phyloP scores from a whole-genome alignment of 805 yeast genomes.

The Metschnikowia peoriensis region DNA sequence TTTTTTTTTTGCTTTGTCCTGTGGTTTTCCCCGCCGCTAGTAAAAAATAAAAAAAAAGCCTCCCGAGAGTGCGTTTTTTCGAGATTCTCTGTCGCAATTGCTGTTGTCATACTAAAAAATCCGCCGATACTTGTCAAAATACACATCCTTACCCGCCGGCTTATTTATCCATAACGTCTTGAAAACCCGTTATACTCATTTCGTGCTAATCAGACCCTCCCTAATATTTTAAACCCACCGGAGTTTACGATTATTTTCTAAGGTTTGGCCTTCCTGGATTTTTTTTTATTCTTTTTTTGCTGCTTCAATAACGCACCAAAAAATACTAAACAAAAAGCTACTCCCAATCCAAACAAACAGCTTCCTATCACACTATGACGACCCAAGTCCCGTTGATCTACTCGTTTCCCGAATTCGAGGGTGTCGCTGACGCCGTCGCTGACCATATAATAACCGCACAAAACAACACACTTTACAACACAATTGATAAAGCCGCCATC shows the following conservation, averaged over 20 bases:
- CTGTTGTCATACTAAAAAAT: neutral
- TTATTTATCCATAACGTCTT: neutral
- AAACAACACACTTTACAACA: constrained; percentile 58
- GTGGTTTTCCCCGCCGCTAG: neutral
- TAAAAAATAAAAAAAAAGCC: neutral
- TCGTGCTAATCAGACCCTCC: neutral
- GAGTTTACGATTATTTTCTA: neutral
- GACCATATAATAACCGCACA: constrained; percentile 91
- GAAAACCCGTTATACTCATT: neutral
- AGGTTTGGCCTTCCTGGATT: neutral
- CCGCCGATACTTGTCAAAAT: neutral
- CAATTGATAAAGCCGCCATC: constrained; percentile 36
- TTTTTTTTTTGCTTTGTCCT: neutral
- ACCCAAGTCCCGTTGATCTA: constrained; percentile 91
- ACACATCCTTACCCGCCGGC: neutral
- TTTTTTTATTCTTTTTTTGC: neutral
- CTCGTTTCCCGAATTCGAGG: constrained; percentile 85
- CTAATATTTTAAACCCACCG: neutral
- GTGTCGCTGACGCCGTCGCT: constrained; percentile 95
- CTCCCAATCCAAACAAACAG: neutral
- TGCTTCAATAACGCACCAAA: neutral
- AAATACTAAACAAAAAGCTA: neutral
- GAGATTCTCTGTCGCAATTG: neutral
- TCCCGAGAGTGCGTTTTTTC: neutral
- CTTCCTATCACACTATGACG: constrained; percentile 56